These are phyloP conservation scores for Mayamaea pseudoterrestris DNA, from an alignment of 108 stramenopile genomes.

Conservation along the genomic window DNA sequence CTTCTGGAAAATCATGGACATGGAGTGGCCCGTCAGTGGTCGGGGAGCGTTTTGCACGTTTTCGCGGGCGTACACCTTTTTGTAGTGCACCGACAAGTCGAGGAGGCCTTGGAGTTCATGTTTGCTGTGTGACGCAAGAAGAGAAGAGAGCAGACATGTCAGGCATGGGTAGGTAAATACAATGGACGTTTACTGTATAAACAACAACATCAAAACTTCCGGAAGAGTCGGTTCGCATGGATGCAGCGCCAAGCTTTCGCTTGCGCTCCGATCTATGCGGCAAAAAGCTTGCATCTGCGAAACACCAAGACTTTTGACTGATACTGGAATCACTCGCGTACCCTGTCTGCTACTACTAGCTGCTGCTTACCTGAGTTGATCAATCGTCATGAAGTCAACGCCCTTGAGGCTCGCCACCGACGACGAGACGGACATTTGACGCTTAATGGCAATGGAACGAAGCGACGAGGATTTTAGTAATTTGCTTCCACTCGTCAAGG, in stretches of 20 bases:
- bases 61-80: conserved; percentile 51
- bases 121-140: conserved; percentile 28
- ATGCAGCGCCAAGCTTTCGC: no score
- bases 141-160: conserved; percentile 2
- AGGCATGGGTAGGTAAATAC: background rate
- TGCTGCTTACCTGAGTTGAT: conserved; percentile 51
- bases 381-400: conserved; percentile 70
- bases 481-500: no score
- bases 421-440: no score
- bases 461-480: no score
- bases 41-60: conserved; percentile 31
- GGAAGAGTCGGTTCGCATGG: no score
- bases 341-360: background rate
- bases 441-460: no score
- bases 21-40: conserved; percentile 72
- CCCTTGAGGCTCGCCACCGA: conserved; percentile 31
- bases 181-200: background rate
- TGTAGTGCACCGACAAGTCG: conserved; percentile 61
- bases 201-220: background rate
- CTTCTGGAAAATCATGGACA: conserved; percentile 96
- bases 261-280: no score
- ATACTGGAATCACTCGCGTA: background rate
- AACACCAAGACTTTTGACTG: background rate
- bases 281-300: conserved; percentile 3
- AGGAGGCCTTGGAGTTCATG: conserved; percentile 75